Evolutionary conservation across 2,329 filamentous ascomycete genomes (phyloP).

Genomic region (Calonectria leucothoes): DNA sequence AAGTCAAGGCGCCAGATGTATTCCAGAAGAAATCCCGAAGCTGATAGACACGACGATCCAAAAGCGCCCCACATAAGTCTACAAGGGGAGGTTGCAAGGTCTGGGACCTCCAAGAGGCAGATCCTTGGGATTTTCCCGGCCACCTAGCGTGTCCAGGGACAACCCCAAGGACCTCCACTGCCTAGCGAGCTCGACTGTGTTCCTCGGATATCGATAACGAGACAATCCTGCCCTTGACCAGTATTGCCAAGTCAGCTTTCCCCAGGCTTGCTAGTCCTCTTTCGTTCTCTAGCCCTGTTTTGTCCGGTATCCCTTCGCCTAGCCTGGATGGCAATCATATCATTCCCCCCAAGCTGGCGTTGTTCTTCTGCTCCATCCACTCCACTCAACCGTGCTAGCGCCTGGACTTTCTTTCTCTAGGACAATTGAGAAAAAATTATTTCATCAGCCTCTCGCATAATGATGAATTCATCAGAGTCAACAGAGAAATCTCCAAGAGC

Average conservation of each 20-base stretch:
- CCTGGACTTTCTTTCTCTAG: background rate
- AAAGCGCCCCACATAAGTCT: constrained; percentile 9
- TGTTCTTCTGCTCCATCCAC: background rate
- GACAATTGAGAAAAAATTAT: background rate
- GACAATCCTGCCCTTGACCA: background rate
- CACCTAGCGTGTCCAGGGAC: constrained; percentile 8
- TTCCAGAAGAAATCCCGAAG: constrained; percentile 32
- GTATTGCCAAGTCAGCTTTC: background rate
- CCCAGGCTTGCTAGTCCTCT: background rate
- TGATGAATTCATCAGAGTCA: background rate
- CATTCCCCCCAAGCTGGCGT: background rate
- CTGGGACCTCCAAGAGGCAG: background rate
- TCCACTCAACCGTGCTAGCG: background rate
- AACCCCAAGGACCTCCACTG: constrained; percentile 6
- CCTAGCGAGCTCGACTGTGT: background rate
- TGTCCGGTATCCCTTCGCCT: background rate
- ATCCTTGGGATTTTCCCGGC: constrained; percentile 18
- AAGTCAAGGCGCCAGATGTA: background rate
- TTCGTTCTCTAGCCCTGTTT: background rate
- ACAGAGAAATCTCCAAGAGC: background rate
- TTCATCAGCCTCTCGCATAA: background rate
- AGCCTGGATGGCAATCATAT: background rate
- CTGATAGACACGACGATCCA: constrained; percentile 14
- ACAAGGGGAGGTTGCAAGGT: constrained; percentile 17
- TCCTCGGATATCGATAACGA: background rate